Evolutionary conservation across 2,329 filamentous ascomycete genomes (phyloP).

Genomic region (Conoideocrella luteorostrata): DNA sequence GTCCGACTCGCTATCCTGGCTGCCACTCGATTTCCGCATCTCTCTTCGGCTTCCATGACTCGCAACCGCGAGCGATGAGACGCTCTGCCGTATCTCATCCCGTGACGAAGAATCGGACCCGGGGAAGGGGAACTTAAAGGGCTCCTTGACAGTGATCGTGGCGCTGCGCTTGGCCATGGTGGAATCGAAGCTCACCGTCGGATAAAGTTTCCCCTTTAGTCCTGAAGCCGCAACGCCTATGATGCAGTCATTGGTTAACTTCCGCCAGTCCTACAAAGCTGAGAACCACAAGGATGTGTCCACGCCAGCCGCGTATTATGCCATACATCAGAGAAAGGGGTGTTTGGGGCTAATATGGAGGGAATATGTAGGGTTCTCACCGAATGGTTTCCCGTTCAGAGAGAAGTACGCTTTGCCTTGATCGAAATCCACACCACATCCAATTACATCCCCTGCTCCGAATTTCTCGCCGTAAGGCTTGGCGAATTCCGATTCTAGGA

Average conservation of each 20-base stretch:
- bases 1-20: too few species aligned
- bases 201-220: neutral
- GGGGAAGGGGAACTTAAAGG: neutral
- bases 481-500: neutral
- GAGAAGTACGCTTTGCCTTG: neutral
- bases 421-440: neutral
- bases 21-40: too few species aligned
- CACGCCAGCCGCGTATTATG: too few species aligned
- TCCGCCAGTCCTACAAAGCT: neutral
- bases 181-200: neutral
- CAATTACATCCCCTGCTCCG: neutral
- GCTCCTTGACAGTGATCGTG: neutral
- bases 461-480: neutral
- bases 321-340: too few species aligned
- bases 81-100: too few species aligned
- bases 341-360: too few species aligned
- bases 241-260: neutral
- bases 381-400: neutral
- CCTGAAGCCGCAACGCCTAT: neutral
- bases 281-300: neutral
- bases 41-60: too few species aligned
- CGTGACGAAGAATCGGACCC: too few species aligned
- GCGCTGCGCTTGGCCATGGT: neutral
- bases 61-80: too few species aligned
- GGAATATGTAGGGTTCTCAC: neutral